These are phyloP conservation scores for Metarhizium sp. DNA, from an alignment of 2,329 filamentous ascomycete species.

Conservation along the genomic window DNA sequence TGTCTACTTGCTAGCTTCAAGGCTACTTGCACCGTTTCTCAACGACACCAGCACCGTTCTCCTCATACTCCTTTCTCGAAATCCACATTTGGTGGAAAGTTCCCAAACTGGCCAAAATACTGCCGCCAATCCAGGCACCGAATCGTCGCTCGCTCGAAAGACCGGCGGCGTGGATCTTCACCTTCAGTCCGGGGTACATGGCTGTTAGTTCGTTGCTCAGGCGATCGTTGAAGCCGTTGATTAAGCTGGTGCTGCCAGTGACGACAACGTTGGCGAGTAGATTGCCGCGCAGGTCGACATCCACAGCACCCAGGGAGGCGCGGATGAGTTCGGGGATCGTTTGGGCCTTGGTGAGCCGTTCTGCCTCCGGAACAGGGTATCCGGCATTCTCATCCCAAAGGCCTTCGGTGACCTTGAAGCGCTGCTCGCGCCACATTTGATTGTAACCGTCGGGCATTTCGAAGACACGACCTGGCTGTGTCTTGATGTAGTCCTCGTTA, in stretches of 20 bases:
- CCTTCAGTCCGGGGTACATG: constrained; percentile 76
- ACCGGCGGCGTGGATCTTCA: constrained; percentile 81
- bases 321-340: constrained; percentile 80
- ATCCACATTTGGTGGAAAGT: constrained; percentile 99
- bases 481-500: constrained; percentile 69
- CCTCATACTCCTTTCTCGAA: constrained; percentile 92
- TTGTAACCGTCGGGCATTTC: constrained; percentile 97
- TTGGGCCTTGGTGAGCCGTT: constrained; percentile 56
- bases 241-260: constrained; percentile 76
- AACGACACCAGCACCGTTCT: constrained; percentile 82
- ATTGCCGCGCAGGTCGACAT: constrained; percentile 78
- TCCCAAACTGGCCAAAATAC: constrained; percentile 87
- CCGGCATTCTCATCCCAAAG: constrained; percentile 83
- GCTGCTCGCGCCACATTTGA: constrained; percentile 84
- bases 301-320: constrained; percentile 66
- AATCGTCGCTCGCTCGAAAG: constrained; percentile 84
- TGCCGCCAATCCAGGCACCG: constrained; percentile 92
- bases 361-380: constrained; percentile 37
- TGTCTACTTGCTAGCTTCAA: neutral
- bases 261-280: constrained; percentile 86
- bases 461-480: constrained; percentile 73
- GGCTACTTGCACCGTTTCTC: constrained; percentile 65
- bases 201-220: constrained; percentile 73
- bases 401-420: constrained; percentile 77
- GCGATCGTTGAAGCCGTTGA: constrained; percentile 88